Evolutionary conservation across 352 stramenopile genomes (phyloP).

Genomic region (Salisapilia sapeloensis): DNA sequence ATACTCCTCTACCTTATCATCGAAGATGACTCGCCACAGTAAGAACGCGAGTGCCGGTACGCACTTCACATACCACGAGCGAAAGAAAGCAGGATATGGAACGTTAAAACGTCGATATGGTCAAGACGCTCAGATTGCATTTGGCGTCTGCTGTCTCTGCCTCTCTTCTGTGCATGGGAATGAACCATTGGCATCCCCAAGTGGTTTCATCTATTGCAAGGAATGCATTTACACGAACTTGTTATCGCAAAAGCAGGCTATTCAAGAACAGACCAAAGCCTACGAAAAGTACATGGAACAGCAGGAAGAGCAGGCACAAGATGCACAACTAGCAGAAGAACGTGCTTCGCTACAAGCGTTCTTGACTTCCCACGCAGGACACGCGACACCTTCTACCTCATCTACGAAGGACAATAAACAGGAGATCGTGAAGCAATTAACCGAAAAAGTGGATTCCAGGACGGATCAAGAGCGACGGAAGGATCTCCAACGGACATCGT

Average conservation of each 20-base stretch:
- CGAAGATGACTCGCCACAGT: constrained; percentile 61
- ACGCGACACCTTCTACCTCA: constrained; percentile 2
- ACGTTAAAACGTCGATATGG: constrained; percentile 74
- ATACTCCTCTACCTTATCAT: too few species aligned
- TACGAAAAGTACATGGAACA: constrained; percentile 51
- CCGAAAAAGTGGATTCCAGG: constrained; percentile 55
- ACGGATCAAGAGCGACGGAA: constrained; percentile 52
- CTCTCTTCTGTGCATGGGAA: constrained; percentile 33
- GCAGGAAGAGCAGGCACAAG: constrained; percentile 24
- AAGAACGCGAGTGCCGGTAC: constrained; percentile 79
- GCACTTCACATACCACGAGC: constrained; percentile 80
- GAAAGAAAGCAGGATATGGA: constrained; percentile 48
- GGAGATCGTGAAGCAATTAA: constrained; percentile 21
- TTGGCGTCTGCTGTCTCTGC: constrained; percentile 67
- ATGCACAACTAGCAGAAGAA: constrained; percentile 27
- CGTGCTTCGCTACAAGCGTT: constrained; percentile 27
- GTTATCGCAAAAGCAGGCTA: constrained; percentile 62
- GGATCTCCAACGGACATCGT: constrained; percentile 70
- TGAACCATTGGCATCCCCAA: constrained; percentile 44
- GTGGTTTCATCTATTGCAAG: constrained; percentile 71
- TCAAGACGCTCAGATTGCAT: constrained; percentile 58
- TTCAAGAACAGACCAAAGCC: constrained; percentile 39
- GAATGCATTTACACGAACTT: constrained; percentile 81
- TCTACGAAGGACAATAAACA: constrained; percentile 8
- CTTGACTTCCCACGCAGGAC: constrained; percentile 14